phyloP scores from a whole-genome alignment of 1,284 basidiomycete species.

The Flammula alnicola region DNA sequence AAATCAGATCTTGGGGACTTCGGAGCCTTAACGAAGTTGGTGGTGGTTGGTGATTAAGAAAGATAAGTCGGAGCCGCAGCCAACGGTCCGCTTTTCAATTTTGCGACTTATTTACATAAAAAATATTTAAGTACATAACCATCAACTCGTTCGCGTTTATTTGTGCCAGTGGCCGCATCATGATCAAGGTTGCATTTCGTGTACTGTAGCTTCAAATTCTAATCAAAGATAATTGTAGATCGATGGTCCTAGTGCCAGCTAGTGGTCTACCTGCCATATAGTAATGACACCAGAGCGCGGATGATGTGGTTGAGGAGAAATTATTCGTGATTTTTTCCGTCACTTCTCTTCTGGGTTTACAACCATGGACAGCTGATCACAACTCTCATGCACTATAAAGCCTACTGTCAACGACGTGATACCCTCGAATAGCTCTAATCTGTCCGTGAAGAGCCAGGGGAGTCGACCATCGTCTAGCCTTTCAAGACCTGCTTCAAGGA shows the following conservation, averaged over 20 bases:
- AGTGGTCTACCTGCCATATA: no score
- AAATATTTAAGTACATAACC: conserved; percentile 1
- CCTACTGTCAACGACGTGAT: no score
- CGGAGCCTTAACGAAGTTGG: conserved; percentile 1
- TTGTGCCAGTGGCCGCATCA: no score
- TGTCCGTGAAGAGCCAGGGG: conserved; percentile 19
- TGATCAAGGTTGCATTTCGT: no score
- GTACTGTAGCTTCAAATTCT: no score
- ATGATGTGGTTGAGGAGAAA: no score
- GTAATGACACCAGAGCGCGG: no score
- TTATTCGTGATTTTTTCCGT: no score
- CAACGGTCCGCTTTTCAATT: conserved; percentile 34
- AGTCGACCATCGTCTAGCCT: conserved; percentile 23
- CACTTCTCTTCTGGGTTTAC: no score
- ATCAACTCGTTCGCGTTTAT: conserved; percentile 32
- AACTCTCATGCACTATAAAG: neutral
- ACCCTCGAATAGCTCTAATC: conserved; percentile 22
- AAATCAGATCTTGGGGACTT: conserved; percentile 7
- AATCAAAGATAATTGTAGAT: no score
- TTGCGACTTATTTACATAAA: conserved; percentile 10
- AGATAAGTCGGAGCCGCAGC: conserved; percentile 18
- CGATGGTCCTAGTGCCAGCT: no score
- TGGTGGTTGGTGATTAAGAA: conserved; percentile 27
- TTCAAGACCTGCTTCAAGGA: conserved; percentile 21
- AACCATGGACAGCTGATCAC: neutral